Percentiles rank a stretch among this genome's conserved stretches.
These are phyloP conservation scores for thale cress (Arabidopsis thaliana) DNA, from an alignment of 345 rosid genomes.

Conservation along the genomic window TAIR10.1 NC_003076.8:19800501-19801000, in stretches of 20 bases:
- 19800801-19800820: slow-evolving; percentile 2
- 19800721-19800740: slow-evolving; percentile 90
- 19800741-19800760: slow-evolving; percentile 87
- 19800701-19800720: slow-evolving; percentile 79
- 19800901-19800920: slow-evolving; percentile 62
- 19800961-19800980: slow-evolving; percentile 83
- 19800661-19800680: slow-evolving; percentile 46
- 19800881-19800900: slow-evolving; percentile 83
- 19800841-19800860: slow-evolving; percentile 31
- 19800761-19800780: slow-evolving; percentile 93
- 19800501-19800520: slow-evolving; percentile 63
- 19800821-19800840: neutral
- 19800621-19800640: slow-evolving; percentile 61
- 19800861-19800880: slow-evolving; percentile 92
- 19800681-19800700: slow-evolving; percentile 56
- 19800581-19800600: slow-evolving; percentile 52
- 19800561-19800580: slow-evolving; percentile 61
- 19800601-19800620: slow-evolving; percentile 48
- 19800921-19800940: slow-evolving; percentile 63
- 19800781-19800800: slow-evolving; percentile 21
- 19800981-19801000: slow-evolving; percentile 81
- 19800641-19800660: slow-evolving; percentile 58
- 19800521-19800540: slow-evolving; percentile 81
- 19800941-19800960: slow-evolving; percentile 91
- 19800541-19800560: slow-evolving; percentile 81